These are phyloP conservation scores for Eimeria maxima DNA, from an alignment of 169 alveolate genomes.

Conservation along the genomic window DNA sequence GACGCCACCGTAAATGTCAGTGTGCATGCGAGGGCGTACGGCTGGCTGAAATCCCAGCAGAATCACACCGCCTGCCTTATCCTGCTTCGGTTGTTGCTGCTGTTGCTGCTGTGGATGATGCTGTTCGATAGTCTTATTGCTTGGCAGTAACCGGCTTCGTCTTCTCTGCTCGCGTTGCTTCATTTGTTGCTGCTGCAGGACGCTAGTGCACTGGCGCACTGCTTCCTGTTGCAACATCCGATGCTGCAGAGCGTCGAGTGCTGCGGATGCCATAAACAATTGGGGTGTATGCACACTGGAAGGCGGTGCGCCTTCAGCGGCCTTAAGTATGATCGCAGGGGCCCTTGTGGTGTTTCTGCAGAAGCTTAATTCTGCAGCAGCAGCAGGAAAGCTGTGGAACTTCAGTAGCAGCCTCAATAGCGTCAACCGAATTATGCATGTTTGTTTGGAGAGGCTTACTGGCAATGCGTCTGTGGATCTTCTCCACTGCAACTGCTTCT, in stretches of 20 bases:
- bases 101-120: slow-evolving; percentile 35
- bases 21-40: neutral
- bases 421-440: neutral
- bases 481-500: slow-evolving; percentile 32
- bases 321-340: neutral
- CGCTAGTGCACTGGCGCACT: slow-evolving; percentile 20
- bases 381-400: neutral
- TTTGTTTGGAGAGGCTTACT: neutral
- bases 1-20: neutral
- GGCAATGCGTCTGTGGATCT: slow-evolving; percentile 45
- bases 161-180: slow-evolving; percentile 25
- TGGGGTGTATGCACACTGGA: slow-evolving; percentile 30
- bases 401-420: slow-evolving; percentile 11
- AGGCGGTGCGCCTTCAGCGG: neutral
- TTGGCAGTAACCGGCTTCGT: neutral
- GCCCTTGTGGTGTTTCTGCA: neutral
- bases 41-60: slow-evolving; percentile 1
- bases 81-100: slow-evolving; percentile 51
- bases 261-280: slow-evolving; percentile 9
- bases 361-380: neutral
- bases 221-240: slow-evolving; percentile 64
- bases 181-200: slow-evolving; percentile 58
- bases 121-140: neutral
- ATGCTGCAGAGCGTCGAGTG: slow-evolving; percentile 66
- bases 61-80: slow-evolving; percentile 11